Percentiles rank a stretch among this genome's conserved stretches.
These are phyloP conservation scores for Lepiota subincarnata DNA, from an alignment of 768 basidiomycete genomes.

Conservation along the genomic window DNA sequence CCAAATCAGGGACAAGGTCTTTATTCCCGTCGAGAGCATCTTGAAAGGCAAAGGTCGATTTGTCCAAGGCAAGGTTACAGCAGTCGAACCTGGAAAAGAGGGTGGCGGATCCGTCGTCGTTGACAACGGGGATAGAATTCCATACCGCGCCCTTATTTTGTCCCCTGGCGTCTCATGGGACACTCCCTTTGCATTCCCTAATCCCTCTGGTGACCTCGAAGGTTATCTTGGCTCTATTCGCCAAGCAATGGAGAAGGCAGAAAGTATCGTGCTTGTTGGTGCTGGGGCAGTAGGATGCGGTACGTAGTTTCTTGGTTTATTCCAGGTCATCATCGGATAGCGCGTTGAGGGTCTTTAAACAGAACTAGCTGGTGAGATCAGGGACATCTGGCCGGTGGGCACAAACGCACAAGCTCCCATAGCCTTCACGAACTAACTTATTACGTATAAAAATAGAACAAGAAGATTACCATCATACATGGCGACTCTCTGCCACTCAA, in stretches of 20 bases:
- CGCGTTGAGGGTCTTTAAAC: not conserved
- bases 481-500: conserved; percentile 43
- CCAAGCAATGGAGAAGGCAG: conserved; percentile 26
- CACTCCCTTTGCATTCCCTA: conserved; percentile 30
- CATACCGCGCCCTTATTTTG: conserved; percentile 49
- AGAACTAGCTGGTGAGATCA: conserved; percentile 43
- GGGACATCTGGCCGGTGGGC: conserved; percentile 34
- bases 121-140: conserved; percentile 37
- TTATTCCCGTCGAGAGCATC: conserved; percentile 46
- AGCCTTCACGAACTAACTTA: conserved; percentile 1
- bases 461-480: conserved; percentile 56
- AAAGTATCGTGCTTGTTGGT: conserved; percentile 46
- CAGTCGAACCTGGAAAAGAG: conserved; percentile 18
- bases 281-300: conserved; percentile 52
- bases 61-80: conserved; percentile 29
- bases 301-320: conserved; percentile 17
- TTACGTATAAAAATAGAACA: conserved; percentile 21
- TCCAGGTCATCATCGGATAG: not conserved
- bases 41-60: conserved; percentile 40
- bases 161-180: conserved; percentile 47
- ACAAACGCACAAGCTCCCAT: not conserved
- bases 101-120: conserved; percentile 39
- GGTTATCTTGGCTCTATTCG: conserved; percentile 24
- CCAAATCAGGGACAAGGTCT: conserved; percentile 23
- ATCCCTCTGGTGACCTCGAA: conserved; percentile 18